Evolutionary conservation across 2,329 filamentous ascomycete genomes (phyloP), one percentile per base, ranked within the genome.

Genomic region (Aspergillus sp.): DNA sequence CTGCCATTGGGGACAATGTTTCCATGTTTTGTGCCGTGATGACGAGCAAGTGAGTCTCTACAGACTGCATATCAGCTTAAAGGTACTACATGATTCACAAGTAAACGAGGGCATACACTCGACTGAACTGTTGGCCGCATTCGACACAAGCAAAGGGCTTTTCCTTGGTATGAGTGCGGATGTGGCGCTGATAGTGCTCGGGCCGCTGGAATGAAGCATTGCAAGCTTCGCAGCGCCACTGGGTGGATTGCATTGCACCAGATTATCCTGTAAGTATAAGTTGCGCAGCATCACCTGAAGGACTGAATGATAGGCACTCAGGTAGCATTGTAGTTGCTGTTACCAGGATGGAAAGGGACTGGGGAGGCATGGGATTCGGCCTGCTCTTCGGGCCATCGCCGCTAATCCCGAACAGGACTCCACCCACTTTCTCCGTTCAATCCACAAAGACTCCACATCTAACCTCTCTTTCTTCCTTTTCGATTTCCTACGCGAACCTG

Each of bases 151-250:
- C 25, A 38, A 56, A 56, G 30, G 54, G 54, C n/a, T 36, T 45
- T 30, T 56, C 54, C 12, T 48, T 38, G 6, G 54, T 56, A 38
- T 56, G 54, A 19, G 45, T 56, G 17, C 54, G 41, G 28, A 56
- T 56, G 21, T 56, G 54, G n/a, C 54, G 54, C 41, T 56, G 25
- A 38, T 56, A 48, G 25, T 56, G 54, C 28, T 56, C 54, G 21
- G 41, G 54, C 49, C 54, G 54, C 12, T 25, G 43, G 32, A 56
- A 56, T 10, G 41, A 47, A 21, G 55, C 53, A 15, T 28, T 54
- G 51, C 51, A 54, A 9, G 36, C 21, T 21, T 43, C 51, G 36
- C 51, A 54, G 21, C 5, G 36, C 17, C 21, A 23, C 15, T 25
- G 32, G 19, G 13, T 13, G 13, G 32, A 17, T 28, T 54, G 51